Evolutionary conservation across 2,329 filamentous ascomycete species (phyloP), one percentile per base, ranked within the genome.

Genomic region (Fusarium sarcochroum): DNA sequence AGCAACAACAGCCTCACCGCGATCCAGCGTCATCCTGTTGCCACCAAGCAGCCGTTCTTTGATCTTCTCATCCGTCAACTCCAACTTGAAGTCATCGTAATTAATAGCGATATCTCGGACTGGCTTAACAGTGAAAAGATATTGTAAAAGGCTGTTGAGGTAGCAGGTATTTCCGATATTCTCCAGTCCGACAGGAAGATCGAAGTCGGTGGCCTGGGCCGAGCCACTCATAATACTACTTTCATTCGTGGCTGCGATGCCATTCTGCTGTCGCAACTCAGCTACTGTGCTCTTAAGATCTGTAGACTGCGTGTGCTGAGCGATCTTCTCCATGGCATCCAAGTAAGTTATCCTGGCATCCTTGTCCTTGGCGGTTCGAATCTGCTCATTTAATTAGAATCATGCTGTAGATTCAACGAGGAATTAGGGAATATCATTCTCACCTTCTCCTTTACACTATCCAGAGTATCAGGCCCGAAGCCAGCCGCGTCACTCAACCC

Each of bases 121-220:
- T 3, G 93, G 90, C 64, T 90, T 91, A 56, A 98, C 88, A 0
- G 94, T 97, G 77, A 97, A 98, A 70, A 98, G 91, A 76, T 97
- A 98, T 74, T 99, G 96, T 11, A 99, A 84, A 48, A 99, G 87
- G 80, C 95, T 98, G 82, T 99, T 99, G 55, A 99, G 85, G 75
- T 99, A 99, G 78, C 96, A 99, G 0, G 97, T 99, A 75, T 99
- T 99, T 61, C 96, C 94, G 58, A 98, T 97, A 72, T 98, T 99
- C 67, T 90, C 87, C 7, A 98, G 85, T 0, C 96, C 96, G 21
- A 97, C 92, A 1, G 96, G 96, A 78, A 93, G 89, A 30, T 87
- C 83, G 46, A 80, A 73, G 56, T 82, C 74, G 15, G 76, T 74
- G 5, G 73, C 56, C 38, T 53, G 65, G 17, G 42, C 37, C 18